phyloP scores from a whole-genome alignment of 176 grass and related monocot species.

The Olyra latifolia region DNA sequence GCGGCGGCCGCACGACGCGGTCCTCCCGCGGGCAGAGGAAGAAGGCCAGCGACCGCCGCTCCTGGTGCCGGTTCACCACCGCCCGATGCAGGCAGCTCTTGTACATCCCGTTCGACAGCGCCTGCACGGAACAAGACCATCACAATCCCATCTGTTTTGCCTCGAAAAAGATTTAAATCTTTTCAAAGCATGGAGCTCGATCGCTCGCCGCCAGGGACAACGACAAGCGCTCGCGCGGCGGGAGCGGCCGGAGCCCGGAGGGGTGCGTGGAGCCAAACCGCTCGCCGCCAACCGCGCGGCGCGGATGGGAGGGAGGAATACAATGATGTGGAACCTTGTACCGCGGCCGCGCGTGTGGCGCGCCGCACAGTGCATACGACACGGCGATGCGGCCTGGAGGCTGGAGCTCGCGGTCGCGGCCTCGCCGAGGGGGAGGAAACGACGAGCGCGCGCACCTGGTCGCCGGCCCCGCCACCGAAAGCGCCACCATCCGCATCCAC shows the following conservation, averaged over 20 bases:
- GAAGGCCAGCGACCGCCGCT: conserved; percentile 88
- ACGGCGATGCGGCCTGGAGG: too few species aligned
- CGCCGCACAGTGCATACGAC: too few species aligned
- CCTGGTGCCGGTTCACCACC: conserved; percentile 66
- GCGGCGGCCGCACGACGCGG: conserved; percentile 76
- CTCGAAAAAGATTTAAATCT: too few species aligned
- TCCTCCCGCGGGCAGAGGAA: conserved; percentile 82
- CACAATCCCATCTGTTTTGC: too few species aligned
- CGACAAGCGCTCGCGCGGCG: too few species aligned
- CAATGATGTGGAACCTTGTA: not conserved
- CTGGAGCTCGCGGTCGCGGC: too few species aligned
- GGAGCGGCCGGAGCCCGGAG: too few species aligned
- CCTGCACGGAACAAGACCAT: conserved; percentile 34
- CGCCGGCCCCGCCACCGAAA: conserved; percentile 7
- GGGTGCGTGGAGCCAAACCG: too few species aligned
- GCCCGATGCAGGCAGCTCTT: conserved; percentile 94
- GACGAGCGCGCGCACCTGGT: conserved; percentile 21
- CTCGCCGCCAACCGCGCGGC: too few species aligned
- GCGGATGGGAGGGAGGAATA: too few species aligned
- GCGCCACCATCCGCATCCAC: not conserved
- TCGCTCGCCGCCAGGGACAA: too few species aligned
- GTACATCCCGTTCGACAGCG: conserved; percentile 82
- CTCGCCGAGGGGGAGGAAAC: not conserved
- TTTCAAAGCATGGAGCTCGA: too few species aligned
- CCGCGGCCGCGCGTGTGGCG: not conserved